Percentiles rank a stretch among this genome's conserved stretches.
Conservation (phyloP, 208 protist species). For the Leishmania tarentolae region DNA sequence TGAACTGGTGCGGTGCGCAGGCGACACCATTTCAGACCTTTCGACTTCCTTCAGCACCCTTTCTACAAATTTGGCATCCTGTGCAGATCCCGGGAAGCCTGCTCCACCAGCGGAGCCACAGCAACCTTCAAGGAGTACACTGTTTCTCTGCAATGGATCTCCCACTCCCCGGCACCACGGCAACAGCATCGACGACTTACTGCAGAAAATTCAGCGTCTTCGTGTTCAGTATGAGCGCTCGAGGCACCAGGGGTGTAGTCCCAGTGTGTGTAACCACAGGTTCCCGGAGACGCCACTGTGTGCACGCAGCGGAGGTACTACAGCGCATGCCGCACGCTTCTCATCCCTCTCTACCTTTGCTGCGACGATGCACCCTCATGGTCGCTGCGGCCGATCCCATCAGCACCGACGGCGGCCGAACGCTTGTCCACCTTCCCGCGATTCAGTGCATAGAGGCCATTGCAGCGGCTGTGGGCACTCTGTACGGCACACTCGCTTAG, state of each 20-base stretch:
- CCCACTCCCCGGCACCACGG: neutral
- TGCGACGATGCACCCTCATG: neutral
- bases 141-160: neutral
- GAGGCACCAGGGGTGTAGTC: neutral
- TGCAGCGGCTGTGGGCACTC: neutral
- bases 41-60: neutral
- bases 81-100: neutral
- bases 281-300: too few relatives aligned
- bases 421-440: neutral
- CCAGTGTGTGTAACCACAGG: neutral
- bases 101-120: too few relatives aligned
- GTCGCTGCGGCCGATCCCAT: neutral
- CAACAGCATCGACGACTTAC: constrained; percentile 2
- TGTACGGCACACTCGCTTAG: too few relatives aligned
- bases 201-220: constrained; percentile 9
- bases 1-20: neutral
- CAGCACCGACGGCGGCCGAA: neutral
- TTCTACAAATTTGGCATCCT: neutral
- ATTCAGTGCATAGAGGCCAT: neutral
- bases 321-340: too few relatives aligned
- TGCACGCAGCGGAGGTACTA: too few relatives aligned
- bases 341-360: too few relatives aligned
- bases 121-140: neutral
- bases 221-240: constrained; percentile 13
- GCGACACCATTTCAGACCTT: neutral